These are phyloP conservation scores for Colletotrichum cuscutae DNA, from an alignment of 2,329 filamentous ascomycete species.

Conservation along the genomic window DNA sequence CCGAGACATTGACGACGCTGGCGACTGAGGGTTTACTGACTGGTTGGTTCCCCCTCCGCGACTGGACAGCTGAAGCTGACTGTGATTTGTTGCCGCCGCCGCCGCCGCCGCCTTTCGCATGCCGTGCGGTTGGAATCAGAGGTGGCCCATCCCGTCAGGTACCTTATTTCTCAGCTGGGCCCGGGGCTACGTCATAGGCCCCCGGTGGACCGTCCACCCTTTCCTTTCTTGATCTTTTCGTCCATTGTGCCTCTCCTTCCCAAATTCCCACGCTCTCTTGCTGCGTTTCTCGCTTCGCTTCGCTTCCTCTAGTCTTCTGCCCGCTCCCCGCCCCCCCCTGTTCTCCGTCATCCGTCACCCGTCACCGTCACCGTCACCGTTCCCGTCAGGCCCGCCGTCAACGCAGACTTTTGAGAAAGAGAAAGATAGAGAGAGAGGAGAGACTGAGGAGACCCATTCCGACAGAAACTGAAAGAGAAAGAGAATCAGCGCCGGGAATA, in stretches of 20 bases:
- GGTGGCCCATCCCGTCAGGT: neutral
- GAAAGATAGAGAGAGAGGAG: neutral
- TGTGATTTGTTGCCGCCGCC: neutral
- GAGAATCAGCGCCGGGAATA: neutral
- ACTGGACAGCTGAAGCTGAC: neutral
- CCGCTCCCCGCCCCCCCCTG: conserved; percentile 2
- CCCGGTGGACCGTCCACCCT: conserved; percentile 20
- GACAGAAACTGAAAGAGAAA: neutral
- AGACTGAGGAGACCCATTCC: neutral
- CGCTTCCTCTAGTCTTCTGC: neutral
- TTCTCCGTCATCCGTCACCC: neutral
- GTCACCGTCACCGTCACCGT: neutral
- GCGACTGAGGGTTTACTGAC: no score
- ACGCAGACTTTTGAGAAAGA: neutral
- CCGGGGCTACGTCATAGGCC: conserved; percentile 27
- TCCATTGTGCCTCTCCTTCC: conserved; percentile 3
- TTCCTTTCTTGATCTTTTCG: conserved; percentile 29
- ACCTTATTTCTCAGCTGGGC: conserved; percentile 14
- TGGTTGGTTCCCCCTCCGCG: neutral
- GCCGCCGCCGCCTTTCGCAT: neutral
- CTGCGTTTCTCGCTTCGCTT: conserved; percentile 8
- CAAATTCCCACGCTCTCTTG: neutral
- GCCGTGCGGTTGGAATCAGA: neutral
- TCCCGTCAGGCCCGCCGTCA: conserved; percentile 14
- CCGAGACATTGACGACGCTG: conserved; percentile 8